Base-by-base conservation (phyloP, 768 basidiomycete genomes). In the Amanita brunnescens region DNA sequence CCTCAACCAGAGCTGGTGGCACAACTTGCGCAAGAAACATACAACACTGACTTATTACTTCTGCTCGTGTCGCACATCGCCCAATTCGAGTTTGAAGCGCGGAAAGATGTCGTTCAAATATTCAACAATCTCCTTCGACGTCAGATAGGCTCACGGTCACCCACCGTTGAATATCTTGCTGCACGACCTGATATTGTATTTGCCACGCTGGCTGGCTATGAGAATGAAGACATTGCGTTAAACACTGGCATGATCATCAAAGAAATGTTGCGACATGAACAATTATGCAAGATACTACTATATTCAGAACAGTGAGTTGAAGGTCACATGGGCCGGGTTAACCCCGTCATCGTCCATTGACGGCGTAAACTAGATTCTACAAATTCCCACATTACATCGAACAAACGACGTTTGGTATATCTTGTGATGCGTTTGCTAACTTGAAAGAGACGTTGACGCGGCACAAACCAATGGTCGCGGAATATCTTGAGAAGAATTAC, bases 221-320 rank as follows among this genome's bases (percentile, higher is more conserved):
- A 85, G 69, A 93, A 96, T 60, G 91, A 97, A 64, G 95, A 98
- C 54, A 77, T 98, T 49, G 93, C 94, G 7, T 77, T 99, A 53
- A 99, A 99, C 60, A 97, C 95, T 0, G 95, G 96, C 7, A 95
- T 96, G 92, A 88, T 98, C 52, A 73, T 99, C 45, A 89, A 91
- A 61, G 96, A 98, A 70, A 97, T 98, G 89, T 70, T 99, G 57
- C 78, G 87, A 57, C 90, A 96, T 63, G 96, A 99, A 64, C 82
- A 87, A 45, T 70, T 99, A 20, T 85, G 85, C 39, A 91, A 93
- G 75, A 83, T 93, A 48, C 67, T 98, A 48, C 77, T 99, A 38
- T 80, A 95, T 62, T 94, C 92, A 10, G 94, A 98, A 56, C 83
- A 95, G 95, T 95, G 65, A 66, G 91, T 75, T 42, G 20, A 20